Conservation (phyloP, 2,329 filamentous ascomycete species). For the Ophiobolus disseminans region DNA sequence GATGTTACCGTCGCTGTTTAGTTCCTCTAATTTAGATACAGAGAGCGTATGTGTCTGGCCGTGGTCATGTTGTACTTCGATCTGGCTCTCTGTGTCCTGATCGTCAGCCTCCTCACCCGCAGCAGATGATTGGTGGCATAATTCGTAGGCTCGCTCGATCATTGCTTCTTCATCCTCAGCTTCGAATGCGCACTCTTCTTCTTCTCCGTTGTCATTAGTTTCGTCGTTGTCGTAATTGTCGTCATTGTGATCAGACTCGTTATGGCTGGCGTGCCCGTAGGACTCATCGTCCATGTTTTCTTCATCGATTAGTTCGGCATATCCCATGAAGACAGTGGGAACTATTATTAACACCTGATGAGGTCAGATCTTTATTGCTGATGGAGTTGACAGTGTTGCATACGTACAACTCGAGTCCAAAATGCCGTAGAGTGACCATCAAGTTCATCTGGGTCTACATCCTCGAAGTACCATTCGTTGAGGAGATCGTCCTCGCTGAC, state of each 20-base stretch:
- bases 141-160: background rate
- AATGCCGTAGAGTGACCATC: background rate
- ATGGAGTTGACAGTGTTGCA: background rate
- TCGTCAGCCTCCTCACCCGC: too few species aligned
- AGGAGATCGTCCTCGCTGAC: slow-evolving; percentile 1
- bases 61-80: too few species aligned
- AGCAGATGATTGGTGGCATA: too few species aligned
- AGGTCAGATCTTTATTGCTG: background rate
- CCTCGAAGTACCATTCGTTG: slow-evolving; percentile 3
- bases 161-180: background rate
- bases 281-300: background rate
- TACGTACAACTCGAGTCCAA: background rate
- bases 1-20: too few species aligned
- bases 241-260: background rate
- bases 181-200: background rate
- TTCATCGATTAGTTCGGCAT: slow-evolving; percentile 1
- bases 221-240: background rate
- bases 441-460: background rate
- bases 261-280: background rate
- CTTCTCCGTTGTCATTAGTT: background rate
- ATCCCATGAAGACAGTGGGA: background rate
- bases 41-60: too few species aligned
- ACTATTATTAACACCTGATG: slow-evolving; percentile 2
- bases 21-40: too few species aligned
- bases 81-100: too few species aligned